Evolutionary conservation across 1,284 basidiomycete genomes (phyloP).

Genomic region (Leucoagaricus sp.): DNA sequence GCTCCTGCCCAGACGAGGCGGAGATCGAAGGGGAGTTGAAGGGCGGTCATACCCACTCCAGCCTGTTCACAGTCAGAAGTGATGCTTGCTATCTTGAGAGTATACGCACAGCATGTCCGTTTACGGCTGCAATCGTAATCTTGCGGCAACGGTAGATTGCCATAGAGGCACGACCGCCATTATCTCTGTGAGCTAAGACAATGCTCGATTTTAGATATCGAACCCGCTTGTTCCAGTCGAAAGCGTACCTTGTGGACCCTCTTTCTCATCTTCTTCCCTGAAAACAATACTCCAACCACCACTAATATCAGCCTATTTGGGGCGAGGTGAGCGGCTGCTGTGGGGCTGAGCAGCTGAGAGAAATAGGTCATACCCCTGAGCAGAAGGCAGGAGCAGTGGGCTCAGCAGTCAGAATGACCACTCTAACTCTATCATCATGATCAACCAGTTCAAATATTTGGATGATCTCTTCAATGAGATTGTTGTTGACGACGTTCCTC

Average conservation of each 20-base stretch:
- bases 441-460: constrained; percentile 48
- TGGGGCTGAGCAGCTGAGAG: too few relatives aligned
- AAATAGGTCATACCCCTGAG: constrained; percentile 42
- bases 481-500: constrained; percentile 43
- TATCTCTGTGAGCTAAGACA: constrained; percentile 47
- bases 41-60: constrained; percentile 52
- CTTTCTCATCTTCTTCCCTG: constrained; percentile 38
- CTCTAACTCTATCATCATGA: constrained; percentile 53
- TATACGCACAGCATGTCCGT: constrained; percentile 53
- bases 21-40: constrained; percentile 59
- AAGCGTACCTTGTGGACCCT: constrained; percentile 42
- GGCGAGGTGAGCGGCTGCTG: background rate
- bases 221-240: background rate
- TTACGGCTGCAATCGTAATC: constrained; percentile 57
- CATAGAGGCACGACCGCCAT: constrained; percentile 47
- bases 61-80: constrained; percentile 32
- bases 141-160: constrained; percentile 55
- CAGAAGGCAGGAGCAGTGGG: constrained; percentile 53
- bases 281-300: constrained; percentile 42
- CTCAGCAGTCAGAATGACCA: constrained; percentile 53
- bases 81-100: background rate
- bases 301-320: constrained; percentile 48
- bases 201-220: background rate
- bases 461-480: constrained; percentile 39
- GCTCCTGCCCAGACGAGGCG: constrained; percentile 56